Evolutionary conservation across 306 rosid genomes (phyloP), one percentile per base, ranked within the genome.

Genomic region (Cucurbita pepo): DNA sequence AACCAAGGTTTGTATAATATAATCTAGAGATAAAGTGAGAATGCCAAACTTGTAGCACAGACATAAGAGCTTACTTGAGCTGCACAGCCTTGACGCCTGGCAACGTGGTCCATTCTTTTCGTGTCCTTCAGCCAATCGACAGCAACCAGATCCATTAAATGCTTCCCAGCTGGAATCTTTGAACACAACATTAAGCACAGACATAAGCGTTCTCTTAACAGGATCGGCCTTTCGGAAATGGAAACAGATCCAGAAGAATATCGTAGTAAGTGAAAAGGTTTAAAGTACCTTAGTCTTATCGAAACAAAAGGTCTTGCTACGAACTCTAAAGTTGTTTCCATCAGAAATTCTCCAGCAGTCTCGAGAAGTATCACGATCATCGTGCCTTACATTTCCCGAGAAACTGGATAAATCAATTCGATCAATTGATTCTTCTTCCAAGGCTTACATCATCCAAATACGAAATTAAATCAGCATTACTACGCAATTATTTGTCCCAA

Each of bases 121-220:
- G 95, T 83, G 83, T 91, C 99, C 88, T 89, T 94, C 77, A 94
- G 89, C 99, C 99, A 94, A 83, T 94, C 99, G 71, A 94, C 99
- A 47, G 99, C 92, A 74, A 91, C 95, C 2, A 94, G 99, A 88
- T 94, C 99, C 89, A 91, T 85, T 45, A 94, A 57, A 84, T 89
- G 99, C 79, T 94, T 94, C 48, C 99, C 99, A 1, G 99, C 99
- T 75, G 92, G 95, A 78, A 88, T 85, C 99, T 94, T 79, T 73
- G 75, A 10, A 75, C 40, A 77, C 76, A 79, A 75, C 78, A 40
- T 75, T 58, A 80, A 64, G 60, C 71, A 75, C 74, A 71, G 48
- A 74, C 72, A 83, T 76, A 73, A 82, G 85, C 78, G 75, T 53
- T 77, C 58, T 30, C 64, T 47, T 5, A 71, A 82, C 77, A 59